Evolutionary conservation across 140 eudicot species (phyloP).

Genomic region (Cichorium intybus): DNA sequence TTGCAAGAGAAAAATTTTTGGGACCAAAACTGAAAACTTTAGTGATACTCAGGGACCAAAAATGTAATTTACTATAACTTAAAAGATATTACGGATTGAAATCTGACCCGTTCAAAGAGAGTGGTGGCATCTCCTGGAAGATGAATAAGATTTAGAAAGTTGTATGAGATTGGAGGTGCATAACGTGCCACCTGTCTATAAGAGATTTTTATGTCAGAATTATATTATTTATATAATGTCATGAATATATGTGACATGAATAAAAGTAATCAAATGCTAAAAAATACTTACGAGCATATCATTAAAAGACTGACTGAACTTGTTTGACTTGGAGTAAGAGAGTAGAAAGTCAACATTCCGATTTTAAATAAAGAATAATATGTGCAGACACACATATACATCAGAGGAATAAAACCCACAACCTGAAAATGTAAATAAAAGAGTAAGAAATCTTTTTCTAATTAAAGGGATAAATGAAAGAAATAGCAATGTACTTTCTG

Average conservation of each 20-base stretch:
- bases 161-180: slow-evolving; percentile 95
- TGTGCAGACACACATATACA: slow-evolving; percentile 91
- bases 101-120: slow-evolving; percentile 69
- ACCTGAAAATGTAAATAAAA: slow-evolving; percentile 43
- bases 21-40: no score
- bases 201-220: slow-evolving; percentile 8
- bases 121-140: slow-evolving; percentile 67
- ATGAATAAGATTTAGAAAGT: slow-evolving; percentile 76
- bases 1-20: no score
- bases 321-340: slow-evolving; percentile 87
- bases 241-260: neutral
- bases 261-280: slow-evolving; percentile 2
- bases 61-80: no score
- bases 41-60: no score
- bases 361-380: slow-evolving; percentile 82
- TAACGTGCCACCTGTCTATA: slow-evolving; percentile 93
- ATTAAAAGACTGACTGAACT: slow-evolving; percentile 85
- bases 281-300: slow-evolving; percentile 74
- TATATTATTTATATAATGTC: neutral
- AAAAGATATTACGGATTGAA: neutral
- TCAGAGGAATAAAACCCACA: slow-evolving; percentile 66
- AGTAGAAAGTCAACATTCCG: slow-evolving; percentile 82
- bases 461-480: neutral
- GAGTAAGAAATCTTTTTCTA: neutral
- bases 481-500: no score